Evolutionary conservation across 495 filamentous ascomycete genomes (phyloP).

Genomic region (Beverwykella pulmonaria): DNA sequence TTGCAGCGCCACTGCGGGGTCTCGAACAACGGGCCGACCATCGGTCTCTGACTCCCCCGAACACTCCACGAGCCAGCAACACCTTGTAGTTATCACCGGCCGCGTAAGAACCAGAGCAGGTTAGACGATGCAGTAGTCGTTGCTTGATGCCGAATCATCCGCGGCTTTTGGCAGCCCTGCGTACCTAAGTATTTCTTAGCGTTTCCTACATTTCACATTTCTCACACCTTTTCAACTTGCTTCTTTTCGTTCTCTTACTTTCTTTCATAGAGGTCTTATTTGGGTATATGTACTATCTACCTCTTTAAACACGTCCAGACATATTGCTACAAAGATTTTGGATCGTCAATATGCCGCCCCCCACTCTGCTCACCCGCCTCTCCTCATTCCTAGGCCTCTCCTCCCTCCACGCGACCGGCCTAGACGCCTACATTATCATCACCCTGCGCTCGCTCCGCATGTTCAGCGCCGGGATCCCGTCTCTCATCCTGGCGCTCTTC

Average conservation of each 20-base stretch:
- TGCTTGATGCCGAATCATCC: constrained; percentile 2
- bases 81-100: too few species aligned
- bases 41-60: background rate
- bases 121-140: constrained; percentile 5
- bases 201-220: background rate
- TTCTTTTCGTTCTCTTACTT: background rate
- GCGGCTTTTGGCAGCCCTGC: background rate
- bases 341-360: background rate
- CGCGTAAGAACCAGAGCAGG: background rate
- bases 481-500: constrained; percentile 73
- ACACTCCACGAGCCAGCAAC: background rate
- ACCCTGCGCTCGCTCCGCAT: constrained; percentile 58
- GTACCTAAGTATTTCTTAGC: background rate
- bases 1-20: background rate
- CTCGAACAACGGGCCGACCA: background rate
- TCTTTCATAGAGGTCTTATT: background rate
- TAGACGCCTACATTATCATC: constrained; percentile 73
- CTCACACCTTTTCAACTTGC: background rate
- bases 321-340: background rate
- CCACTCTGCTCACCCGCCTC: constrained; percentile 1
- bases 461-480: constrained; percentile 76
- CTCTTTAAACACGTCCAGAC: background rate
- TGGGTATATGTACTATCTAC: background rate
- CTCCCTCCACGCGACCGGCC: constrained; percentile 54
- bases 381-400: constrained; percentile 47